Evolutionary conservation across 192 early-diverging fungal genomes (phyloP).

Genomic region (Linnemannia hyalina): DNA sequence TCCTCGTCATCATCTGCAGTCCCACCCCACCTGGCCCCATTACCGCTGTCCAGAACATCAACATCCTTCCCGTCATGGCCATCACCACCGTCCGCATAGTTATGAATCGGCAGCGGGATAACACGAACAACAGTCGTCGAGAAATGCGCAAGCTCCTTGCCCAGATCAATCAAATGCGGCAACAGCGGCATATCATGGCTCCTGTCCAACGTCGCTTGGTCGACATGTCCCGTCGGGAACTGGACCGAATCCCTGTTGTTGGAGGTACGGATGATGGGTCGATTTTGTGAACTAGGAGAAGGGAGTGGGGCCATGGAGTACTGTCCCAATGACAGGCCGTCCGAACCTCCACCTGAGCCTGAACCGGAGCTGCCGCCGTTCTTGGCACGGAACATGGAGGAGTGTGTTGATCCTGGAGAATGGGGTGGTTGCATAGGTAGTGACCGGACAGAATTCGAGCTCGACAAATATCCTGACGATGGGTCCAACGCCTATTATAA

Average conservation of each 20-base stretch:
- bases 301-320: conserved; percentile 15
- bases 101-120: background rate
- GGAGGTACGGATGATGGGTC: background rate
- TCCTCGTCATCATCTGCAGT: background rate
- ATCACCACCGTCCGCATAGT: background rate
- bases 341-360: background rate
- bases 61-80: background rate
- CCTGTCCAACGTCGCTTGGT: conserved; percentile 8
- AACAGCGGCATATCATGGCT: conserved; percentile 42
- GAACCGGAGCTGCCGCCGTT: background rate
- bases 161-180: conserved; percentile 48
- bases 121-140: conserved; percentile 36
- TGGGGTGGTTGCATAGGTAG: conserved; percentile 15
- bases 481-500: conserved; percentile 3
- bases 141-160: conserved; percentile 45
- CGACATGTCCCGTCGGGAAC: conserved; percentile 15
- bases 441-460: conserved; percentile 39
- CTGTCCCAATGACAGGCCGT: background rate
- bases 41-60: too few species aligned
- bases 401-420: conserved; percentile 32
- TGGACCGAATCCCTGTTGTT: background rate
- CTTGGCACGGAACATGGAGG: conserved; percentile 34
- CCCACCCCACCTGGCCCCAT: background rate
- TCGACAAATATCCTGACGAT: conserved; percentile 13
- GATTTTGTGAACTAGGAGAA: conserved; percentile 21